Evolutionary conservation across 192 early-diverging fungal species (phyloP).

Genomic region (Coemansia guatemalensis): DNA sequence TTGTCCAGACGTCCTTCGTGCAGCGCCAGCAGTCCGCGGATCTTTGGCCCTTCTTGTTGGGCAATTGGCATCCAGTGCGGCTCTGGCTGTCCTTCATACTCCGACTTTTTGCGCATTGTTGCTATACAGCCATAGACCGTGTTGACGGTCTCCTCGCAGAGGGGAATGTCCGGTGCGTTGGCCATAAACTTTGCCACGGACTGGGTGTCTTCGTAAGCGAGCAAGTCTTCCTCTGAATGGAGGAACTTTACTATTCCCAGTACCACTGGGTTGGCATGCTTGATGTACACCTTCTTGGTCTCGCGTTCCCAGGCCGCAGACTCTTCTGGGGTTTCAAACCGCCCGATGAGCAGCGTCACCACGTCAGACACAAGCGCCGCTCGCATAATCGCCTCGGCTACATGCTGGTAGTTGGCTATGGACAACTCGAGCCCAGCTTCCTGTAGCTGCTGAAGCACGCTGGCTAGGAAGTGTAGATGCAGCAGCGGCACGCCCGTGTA

Average conservation of each 20-base stretch:
- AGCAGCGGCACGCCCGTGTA: conserved; percentile 38
- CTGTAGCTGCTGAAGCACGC: conserved; percentile 30
- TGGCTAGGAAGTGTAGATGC: conserved; percentile 38
- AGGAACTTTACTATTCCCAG: conserved; percentile 6
- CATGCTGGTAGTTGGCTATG: conserved; percentile 40
- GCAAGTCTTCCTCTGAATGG: not conserved
- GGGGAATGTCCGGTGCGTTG: conserved; percentile 27
- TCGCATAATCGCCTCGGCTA: conserved; percentile 40
- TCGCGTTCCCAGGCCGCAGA: not conserved
- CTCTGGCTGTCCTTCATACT: not conserved
- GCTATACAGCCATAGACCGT: conserved; percentile 32
- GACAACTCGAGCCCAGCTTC: conserved; percentile 40
- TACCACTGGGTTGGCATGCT: conserved; percentile 1
- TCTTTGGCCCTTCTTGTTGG: conserved; percentile 17
- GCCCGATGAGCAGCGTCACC: conserved; percentile 35
- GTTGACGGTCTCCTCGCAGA: conserved; percentile 30
- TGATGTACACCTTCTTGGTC: not conserved
- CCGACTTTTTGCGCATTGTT: conserved; percentile 24
- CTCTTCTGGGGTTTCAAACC: conserved; percentile 17
- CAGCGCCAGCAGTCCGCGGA: conserved; percentile 20
- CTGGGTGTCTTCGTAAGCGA: not conserved
- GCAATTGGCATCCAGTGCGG: conserved; percentile 12
- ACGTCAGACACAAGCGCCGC: conserved; percentile 30
- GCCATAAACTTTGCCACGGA: conserved; percentile 32
- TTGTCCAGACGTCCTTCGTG: conserved; percentile 1